Base-by-base conservation (phyloP, 139 green algal species). In the Eudorina sp. region DNA sequence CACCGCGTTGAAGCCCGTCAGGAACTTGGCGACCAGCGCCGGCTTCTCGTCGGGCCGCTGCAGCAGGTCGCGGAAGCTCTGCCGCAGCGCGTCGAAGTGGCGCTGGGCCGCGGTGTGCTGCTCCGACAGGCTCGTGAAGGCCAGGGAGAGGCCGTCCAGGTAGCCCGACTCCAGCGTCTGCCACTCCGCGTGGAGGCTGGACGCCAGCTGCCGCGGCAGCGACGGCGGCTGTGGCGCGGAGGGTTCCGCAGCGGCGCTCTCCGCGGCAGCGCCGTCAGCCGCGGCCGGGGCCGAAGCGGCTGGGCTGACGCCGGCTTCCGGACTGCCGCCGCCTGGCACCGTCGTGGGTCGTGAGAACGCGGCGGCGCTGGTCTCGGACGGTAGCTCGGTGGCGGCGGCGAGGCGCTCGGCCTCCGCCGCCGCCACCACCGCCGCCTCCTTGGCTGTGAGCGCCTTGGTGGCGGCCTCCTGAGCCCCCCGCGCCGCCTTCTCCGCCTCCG, bases 1-100 rank as follows among this genome's bases (percentile, higher is more conserved):
- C 51, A 97, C 69, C 7, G 79, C 87, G 80, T 97, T 97, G 92
- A 96, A 97, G 7, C 76, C 64, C 41, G 85, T 55, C 38, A 92
- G 88, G 88, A 96, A 96, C 23, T 76, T 51, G 6, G 86, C 62
- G 68, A 96, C 53, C 88, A 94, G 41, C 6, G 80, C 83, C 25
- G 89, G 85, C 73, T 89, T 88, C 70, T 79, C 77, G 70, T 96
- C 92, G 7, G 86, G 73, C 16, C 86, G 88, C 79, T 87, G 78
- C 69, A 95, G 62, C 70, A 94, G 84, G 19, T 80, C 68, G 40
- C 70, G 75, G 62, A 94, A 94, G 64, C 83, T 40, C 70, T 83
- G n/a, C 45, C 91, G 90, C 53, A 94, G 70, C 1, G 43, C 48
- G 9, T 83, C 53, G 62, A 93, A 96, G 75, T 96, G 92, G 3